These are phyloP conservation scores for Plicaturopsis crispa DNA, from an alignment of 768 basidiomycete genomes.

Conservation along the genomic window DNA sequence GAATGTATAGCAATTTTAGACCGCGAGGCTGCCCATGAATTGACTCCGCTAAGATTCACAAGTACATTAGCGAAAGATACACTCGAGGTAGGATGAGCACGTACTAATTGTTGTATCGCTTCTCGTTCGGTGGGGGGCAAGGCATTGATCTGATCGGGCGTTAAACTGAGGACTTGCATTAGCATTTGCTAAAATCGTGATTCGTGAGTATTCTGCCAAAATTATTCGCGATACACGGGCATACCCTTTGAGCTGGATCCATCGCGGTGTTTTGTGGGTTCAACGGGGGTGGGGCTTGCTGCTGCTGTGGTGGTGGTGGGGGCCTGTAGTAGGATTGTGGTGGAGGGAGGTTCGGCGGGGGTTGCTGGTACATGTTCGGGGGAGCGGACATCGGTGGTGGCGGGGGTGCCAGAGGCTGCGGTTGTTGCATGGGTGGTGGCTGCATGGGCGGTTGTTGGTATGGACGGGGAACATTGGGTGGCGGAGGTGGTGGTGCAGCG, in stretches of 20 bases:
- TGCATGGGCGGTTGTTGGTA: conserved; percentile 19
- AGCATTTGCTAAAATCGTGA: conserved; percentile 57
- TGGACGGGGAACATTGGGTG: conserved; percentile 10
- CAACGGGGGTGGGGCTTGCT: conserved; percentile 24
- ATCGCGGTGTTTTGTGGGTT: conserved; percentile 26
- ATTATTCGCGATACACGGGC: conserved; percentile 13
- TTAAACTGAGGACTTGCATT: conserved; percentile 78
- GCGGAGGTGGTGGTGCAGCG: conserved; percentile 18
- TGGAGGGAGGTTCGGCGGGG: conserved; percentile 20
- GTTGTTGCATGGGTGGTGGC: conserved; percentile 22
- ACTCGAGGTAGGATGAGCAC: conserved; percentile 10
- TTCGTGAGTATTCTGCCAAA: conserved; percentile 10
- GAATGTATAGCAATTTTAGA: conserved; percentile 6
- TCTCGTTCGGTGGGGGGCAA: conserved; percentile 72
- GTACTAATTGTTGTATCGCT: conserved; percentile 75
- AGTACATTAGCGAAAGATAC: conserved; percentile 1
- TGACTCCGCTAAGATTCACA: conserved; percentile 21
- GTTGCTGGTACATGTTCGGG: conserved; percentile 14
- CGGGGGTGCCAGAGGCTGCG: conserved; percentile 23
- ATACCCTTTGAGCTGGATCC: conserved; percentile 44
- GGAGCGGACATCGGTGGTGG: conserved; percentile 23
- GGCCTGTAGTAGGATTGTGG: conserved; percentile 24
- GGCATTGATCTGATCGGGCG: conserved; percentile 75
- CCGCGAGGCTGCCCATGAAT: conserved; percentile 24
- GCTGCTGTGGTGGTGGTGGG: conserved; percentile 21